Evolutionary conservation across 2,329 filamentous ascomycete species (phyloP), one percentile per base, ranked within the genome.

Genomic region (Cadophora sp.): DNA sequence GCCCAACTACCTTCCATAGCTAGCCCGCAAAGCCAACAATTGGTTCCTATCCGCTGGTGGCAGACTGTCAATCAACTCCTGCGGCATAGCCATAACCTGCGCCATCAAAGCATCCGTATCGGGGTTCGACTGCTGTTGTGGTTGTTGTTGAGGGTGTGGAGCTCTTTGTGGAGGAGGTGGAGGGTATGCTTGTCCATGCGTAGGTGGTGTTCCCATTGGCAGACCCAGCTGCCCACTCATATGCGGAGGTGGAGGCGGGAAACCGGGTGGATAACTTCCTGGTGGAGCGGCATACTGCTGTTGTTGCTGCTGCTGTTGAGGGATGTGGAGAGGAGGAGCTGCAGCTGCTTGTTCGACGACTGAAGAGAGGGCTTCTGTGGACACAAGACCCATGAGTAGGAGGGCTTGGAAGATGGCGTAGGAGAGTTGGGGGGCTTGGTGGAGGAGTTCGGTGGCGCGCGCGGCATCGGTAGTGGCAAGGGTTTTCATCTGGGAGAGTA

Each of bases 401-500:
- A 98, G 86, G 27, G 94, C 92, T 80, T 98, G 95, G 81, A 98
- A 98, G 72, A 98, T 91, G 66, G 96, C 96, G 75, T 97, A 98
- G 4, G 93, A 89, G 53, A 99, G 88, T 80, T 99, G 96, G 0
- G 96, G 96, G 1, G 94, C 94, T 81, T 95, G 91, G 69, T 91
- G 86, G 50, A 99, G 87, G 48, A 98, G 88, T 76, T 97, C 93
- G 0, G 91, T 94, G 3, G 94, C 94, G 76, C 93, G 91, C 22
- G 86, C 85, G 1, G 95, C 94, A 73, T 98, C 94, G 27, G 85
- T 87, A 60, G 89, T 87, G n/a, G 93, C 93, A 14, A 98, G 84
- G 3, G 89, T 87, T 81, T 98, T 98, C 92, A 98, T 96, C 79
- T 98, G 94, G 9, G 90, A 89, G 68, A 99, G 87, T 66, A 97